Conservation (phyloP, 2,329 filamentous ascomycete genomes). For the Ascochyta pisi region DNA sequence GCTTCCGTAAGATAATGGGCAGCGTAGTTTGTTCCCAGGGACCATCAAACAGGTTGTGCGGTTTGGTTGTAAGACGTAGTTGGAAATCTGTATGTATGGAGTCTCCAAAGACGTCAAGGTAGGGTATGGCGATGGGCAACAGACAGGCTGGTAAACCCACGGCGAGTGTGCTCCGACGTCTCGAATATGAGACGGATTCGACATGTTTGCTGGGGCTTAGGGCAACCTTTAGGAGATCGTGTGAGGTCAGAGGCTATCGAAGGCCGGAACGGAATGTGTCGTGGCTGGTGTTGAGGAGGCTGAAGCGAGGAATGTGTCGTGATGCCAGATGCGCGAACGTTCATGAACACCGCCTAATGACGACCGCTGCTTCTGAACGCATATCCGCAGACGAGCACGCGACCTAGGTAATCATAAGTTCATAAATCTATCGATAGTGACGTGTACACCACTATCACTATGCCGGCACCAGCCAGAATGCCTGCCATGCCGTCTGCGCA, state of each 20-base stretch:
- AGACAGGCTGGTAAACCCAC: no score
- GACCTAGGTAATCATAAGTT: conserved; percentile 9
- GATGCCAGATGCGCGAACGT: conserved; percentile 16
- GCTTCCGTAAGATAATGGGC: background rate
- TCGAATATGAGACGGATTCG: background rate
- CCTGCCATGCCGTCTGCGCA: background rate
- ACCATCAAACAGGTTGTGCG: background rate
- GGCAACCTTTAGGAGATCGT: background rate
- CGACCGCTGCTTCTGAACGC: background rate
- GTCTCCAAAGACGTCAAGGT: background rate
- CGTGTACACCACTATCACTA: background rate
- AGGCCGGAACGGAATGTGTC: conserved; percentile 35
- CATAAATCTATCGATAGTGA: conserved; percentile 2
- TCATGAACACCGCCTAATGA: conserved; percentile 3
- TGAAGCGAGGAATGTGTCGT: conserved; percentile 33
- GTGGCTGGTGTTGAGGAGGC: conserved; percentile 35
- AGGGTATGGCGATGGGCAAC: background rate
- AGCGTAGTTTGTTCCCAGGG: background rate
- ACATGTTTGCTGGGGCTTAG: background rate
- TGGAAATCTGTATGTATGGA: no score
- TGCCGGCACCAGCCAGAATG: background rate
- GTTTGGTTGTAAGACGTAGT: background rate
- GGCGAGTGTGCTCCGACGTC: background rate
- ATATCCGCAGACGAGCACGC: conserved; percentile 1
- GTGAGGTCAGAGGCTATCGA: conserved; percentile 10